These are phyloP conservation scores for Prosopis cineraria DNA, from an alignment of 306 rosid species.

Conservation along the genomic window DNA sequence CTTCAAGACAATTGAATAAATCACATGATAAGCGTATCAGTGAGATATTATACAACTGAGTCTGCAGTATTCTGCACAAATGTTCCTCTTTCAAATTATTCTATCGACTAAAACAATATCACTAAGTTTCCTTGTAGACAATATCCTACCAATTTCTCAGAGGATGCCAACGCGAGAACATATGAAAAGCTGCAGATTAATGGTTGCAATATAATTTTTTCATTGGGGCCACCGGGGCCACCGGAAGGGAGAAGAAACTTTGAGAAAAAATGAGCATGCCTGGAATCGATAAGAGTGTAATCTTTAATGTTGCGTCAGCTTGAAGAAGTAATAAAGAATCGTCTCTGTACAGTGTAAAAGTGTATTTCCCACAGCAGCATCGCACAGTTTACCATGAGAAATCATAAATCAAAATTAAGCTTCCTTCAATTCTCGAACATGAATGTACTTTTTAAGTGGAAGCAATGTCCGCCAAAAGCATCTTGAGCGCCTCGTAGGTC, in stretches of 20 bases:
- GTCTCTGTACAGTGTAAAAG: slow-evolving; percentile 29
- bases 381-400: slow-evolving; percentile 47
- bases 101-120: neutral
- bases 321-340: slow-evolving; percentile 11
- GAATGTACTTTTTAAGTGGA: slow-evolving; percentile 33
- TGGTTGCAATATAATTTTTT: neutral
- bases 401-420: slow-evolving; percentile 39
- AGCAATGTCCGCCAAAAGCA: slow-evolving; percentile 60
- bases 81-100: neutral
- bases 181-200: neutral
- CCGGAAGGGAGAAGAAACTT: neutral
- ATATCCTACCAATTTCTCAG: neutral
- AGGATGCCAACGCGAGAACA: neutral
- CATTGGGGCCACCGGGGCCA: neutral
- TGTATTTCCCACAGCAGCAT: slow-evolving; percentile 46
- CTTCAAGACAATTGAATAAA: neutral
- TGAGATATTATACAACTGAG: neutral
- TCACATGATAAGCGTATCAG: neutral
- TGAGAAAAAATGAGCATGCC: neutral
- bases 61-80: neutral
- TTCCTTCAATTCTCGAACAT: slow-evolving; percentile 16
- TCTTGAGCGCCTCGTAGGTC: slow-evolving; percentile 90
- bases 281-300: neutral
- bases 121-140: neutral
- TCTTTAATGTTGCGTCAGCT: neutral